Percentiles rank a stretch among this genome's conserved stretches.
Evolutionary conservation across 75 land plant species (phyloP).

Genomic region (Pseudotsuga menziesii): DNA sequence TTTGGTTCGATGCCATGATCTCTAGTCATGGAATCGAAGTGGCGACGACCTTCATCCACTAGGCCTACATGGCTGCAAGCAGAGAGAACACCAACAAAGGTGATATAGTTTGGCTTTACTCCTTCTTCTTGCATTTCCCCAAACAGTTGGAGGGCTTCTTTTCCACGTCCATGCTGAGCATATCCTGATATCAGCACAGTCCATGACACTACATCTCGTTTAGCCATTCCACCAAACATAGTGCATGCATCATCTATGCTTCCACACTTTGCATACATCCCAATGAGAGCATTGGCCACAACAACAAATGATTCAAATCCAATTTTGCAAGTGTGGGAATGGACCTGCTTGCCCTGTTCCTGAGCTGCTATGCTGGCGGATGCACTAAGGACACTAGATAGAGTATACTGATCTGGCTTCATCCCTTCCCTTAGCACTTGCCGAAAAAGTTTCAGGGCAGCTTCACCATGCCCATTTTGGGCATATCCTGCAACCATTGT

Average conservation of each 20-base stretch:
- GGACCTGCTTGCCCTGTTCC: slow-evolving; percentile 30
- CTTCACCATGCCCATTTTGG: slow-evolving; percentile 27
- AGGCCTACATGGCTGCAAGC: slow-evolving; percentile 10
- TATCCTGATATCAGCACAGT: slow-evolving; percentile 3
- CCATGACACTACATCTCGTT: slow-evolving; percentile 9
- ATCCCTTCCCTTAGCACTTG: slow-evolving; percentile 36
- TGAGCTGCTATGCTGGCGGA: slow-evolving; percentile 28
- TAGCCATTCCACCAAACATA: slow-evolving; percentile 19
- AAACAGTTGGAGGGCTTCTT: slow-evolving; percentile 4
- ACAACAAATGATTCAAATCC: slow-evolving; percentile 25
- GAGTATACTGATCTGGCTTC: slow-evolving; percentile 41
- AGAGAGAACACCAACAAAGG: neutral
- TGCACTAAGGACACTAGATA: slow-evolving; percentile 39
- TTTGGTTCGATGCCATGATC: slow-evolving; percentile 6
- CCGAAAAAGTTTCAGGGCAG: slow-evolving; percentile 36
- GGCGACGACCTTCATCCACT: neutral
- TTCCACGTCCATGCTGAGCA: slow-evolving; percentile 7
- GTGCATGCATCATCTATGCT: slow-evolving; percentile 45
- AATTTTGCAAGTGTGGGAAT: slow-evolving; percentile 24
- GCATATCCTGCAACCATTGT: slow-evolving; percentile 41
- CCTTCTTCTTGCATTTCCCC: slow-evolving; percentile 4
- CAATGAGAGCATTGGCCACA: slow-evolving; percentile 38
- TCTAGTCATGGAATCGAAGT: neutral
- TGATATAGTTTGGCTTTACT: neutral
- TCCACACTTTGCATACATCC: slow-evolving; percentile 63